Percentiles rank a stretch among this genome's conserved stretches.
Conservation (phyloP, 2,329 filamentous ascomycete genomes). For the Microdochium bolleyi region DNA sequence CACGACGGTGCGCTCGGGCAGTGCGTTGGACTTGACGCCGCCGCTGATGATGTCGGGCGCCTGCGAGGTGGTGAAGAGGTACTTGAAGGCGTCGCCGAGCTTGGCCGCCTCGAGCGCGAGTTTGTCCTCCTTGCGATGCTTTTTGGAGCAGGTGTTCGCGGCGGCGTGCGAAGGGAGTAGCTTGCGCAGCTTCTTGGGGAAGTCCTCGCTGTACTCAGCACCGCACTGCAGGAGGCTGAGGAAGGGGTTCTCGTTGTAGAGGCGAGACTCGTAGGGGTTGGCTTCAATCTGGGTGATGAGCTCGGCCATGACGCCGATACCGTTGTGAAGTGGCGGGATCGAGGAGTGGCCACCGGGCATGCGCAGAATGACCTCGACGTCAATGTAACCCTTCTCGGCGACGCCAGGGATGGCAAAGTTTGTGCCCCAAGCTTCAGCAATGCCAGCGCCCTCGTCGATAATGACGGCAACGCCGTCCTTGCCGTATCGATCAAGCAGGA, state of each 20-base stretch:
- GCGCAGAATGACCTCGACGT: slow-evolving; percentile 48
- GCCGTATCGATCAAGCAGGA: slow-evolving; percentile 46
- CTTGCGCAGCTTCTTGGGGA: slow-evolving; percentile 8
- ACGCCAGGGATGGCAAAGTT: slow-evolving; percentile 49
- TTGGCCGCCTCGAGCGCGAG: slow-evolving; percentile 18
- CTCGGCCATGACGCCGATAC: slow-evolving; percentile 61
- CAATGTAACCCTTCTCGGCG: slow-evolving; percentile 55
- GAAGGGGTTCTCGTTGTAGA: slow-evolving; percentile 23
- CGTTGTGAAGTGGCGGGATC: slow-evolving; percentile 53
- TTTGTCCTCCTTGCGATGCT: slow-evolving; percentile 7
- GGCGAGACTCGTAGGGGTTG: slow-evolving; percentile 21
- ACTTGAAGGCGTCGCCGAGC: slow-evolving; percentile 31
- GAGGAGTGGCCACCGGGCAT: slow-evolving; percentile 55
- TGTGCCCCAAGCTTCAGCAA: slow-evolving; percentile 30
- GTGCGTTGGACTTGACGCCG: slow-evolving; percentile 50
- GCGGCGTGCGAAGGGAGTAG: not conserved
- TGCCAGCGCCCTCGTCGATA: slow-evolving; percentile 43
- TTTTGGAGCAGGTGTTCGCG: not conserved
- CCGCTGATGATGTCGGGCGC: slow-evolving; percentile 45
- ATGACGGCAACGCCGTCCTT: slow-evolving; percentile 51
- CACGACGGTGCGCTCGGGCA: slow-evolving; percentile 44
- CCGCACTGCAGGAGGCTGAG: slow-evolving; percentile 25
- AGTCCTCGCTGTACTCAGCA: slow-evolving; percentile 20
- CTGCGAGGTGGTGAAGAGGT: slow-evolving; percentile 49
- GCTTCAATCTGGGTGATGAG: slow-evolving; percentile 54